These are phyloP conservation scores for Tolypocladium endophyticum DNA, from an alignment of 2,329 filamentous ascomycete species.

Conservation along the genomic window DNA sequence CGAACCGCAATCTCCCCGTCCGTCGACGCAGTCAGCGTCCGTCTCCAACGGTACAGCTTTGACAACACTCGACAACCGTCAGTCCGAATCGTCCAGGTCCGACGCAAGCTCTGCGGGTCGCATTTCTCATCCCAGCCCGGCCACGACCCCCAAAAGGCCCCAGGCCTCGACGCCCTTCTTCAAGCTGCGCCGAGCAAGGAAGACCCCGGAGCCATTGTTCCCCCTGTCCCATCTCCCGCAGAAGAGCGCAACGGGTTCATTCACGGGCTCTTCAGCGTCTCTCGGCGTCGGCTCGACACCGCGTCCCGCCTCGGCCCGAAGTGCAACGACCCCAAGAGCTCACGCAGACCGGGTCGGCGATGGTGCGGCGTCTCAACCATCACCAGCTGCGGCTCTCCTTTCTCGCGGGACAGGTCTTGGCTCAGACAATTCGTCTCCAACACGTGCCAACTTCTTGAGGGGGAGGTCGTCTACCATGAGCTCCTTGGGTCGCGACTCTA, in stretches of 20 bases:
- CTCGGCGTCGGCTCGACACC: constrained; percentile 23
- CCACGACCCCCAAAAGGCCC: constrained; percentile 48
- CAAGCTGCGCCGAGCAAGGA: constrained; percentile 66
- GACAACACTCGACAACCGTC: constrained; percentile 33
- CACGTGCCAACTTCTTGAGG: constrained; percentile 50
- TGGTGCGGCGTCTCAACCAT: constrained; percentile 14
- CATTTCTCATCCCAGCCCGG: constrained; percentile 47
- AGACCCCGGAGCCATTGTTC: constrained; percentile 67
- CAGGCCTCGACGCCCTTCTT: constrained; percentile 67
- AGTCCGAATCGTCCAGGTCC: constrained; percentile 72
- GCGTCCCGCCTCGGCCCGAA: constrained; percentile 24
- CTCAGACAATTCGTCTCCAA: constrained; percentile 58
- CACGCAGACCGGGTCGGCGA: constrained; percentile 10
- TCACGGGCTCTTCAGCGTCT: constrained; percentile 29
- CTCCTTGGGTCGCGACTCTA: constrained; percentile 63
- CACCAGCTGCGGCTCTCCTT: constrained; percentile 40
- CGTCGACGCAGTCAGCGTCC: constrained; percentile 16
- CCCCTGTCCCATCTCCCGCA: constrained; percentile 74
- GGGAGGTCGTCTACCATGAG: constrained; percentile 85
- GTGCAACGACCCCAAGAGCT: constrained; percentile 14
- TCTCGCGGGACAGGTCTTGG: constrained; percentile 22
- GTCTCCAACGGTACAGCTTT: constrained; percentile 32
- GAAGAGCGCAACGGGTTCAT: constrained; percentile 38
- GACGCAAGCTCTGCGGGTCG: constrained; percentile 69
- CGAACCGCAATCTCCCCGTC: constrained; percentile 34